Conservation (phyloP, 208 protist species). For the Acanthamoeba culbertsoni region DNA sequence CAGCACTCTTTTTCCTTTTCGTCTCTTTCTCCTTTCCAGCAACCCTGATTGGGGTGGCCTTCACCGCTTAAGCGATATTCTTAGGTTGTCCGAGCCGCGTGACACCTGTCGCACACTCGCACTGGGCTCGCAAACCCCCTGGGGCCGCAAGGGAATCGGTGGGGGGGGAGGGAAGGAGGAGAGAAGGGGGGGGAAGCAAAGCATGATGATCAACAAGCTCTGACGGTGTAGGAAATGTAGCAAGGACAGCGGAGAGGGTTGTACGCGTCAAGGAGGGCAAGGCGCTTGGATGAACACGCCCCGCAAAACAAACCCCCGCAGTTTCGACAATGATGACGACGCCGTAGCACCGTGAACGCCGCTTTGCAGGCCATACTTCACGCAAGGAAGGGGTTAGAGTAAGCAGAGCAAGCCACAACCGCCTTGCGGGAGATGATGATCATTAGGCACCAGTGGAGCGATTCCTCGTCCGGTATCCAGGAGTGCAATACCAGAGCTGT, state of each 20-base stretch:
- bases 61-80: not conserved
- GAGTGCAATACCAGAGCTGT: not conserved
- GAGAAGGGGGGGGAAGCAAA: not conserved
- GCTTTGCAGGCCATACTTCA: conserved; percentile 21
- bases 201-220: no score
- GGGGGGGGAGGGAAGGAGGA: not conserved
- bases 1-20: not conserved
- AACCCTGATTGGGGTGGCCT: not conserved
- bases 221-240: no score
- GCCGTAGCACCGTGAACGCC: not conserved
- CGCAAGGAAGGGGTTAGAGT: not conserved
- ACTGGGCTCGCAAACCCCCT: not conserved
- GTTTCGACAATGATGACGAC: conserved; percentile 33
- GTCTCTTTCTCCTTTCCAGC: not conserved
- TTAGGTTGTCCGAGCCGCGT: not conserved
- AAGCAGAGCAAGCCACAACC: no score
- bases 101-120: conserved; percentile 19
- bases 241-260: no score
- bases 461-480: conserved; percentile 29
- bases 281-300: not conserved
- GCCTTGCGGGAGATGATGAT: not conserved
- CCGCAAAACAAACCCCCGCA: conserved; percentile 32
- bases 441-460: not conserved
- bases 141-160: not conserved
- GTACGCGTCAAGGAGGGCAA: not conserved